phyloP scores from a whole-genome alignment of 139 green algal genomes.

The Monoraphidium neglectum region DNA sequence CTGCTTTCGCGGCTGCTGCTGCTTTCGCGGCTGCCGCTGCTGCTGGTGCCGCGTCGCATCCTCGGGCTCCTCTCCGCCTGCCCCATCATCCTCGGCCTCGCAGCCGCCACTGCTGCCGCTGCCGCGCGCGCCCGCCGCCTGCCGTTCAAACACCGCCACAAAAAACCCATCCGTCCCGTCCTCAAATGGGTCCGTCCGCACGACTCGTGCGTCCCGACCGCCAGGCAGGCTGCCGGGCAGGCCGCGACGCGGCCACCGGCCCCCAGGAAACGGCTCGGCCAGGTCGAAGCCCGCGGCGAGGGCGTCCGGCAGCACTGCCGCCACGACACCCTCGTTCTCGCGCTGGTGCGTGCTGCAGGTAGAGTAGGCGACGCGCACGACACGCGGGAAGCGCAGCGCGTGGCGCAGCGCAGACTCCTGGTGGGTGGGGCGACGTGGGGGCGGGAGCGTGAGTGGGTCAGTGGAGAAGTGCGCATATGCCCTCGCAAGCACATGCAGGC shows the following conservation, averaged over 20 bases:
- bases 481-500: neutral
- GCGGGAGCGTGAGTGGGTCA: neutral
- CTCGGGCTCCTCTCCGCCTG: no score
- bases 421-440: no score
- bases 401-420: conserved; percentile 82
- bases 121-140: neutral
- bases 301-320: conserved; percentile 60
- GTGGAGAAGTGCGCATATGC: neutral
- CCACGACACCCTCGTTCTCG: conserved; percentile 95
- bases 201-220: neutral
- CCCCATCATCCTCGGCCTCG: no score
- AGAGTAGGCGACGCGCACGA: conserved; percentile 89
- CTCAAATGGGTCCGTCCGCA: conserved; percentile 58
- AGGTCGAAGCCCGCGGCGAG: conserved; percentile 68
- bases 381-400: conserved; percentile 79
- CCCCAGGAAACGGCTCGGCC: conserved; percentile 33
- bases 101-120: neutral
- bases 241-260: conserved; percentile 66
- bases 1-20: neutral
- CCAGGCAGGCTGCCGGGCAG: conserved; percentile 34
- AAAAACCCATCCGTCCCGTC: conserved; percentile 94
- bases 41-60: no score
- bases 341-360: conserved; percentile 86
- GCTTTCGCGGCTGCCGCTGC: neutral
- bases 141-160: conserved; percentile 81